Evolutionary conservation across 2,329 filamentous ascomycete species (phyloP).

Genomic region (Lasiodiplodia citricola): DNA sequence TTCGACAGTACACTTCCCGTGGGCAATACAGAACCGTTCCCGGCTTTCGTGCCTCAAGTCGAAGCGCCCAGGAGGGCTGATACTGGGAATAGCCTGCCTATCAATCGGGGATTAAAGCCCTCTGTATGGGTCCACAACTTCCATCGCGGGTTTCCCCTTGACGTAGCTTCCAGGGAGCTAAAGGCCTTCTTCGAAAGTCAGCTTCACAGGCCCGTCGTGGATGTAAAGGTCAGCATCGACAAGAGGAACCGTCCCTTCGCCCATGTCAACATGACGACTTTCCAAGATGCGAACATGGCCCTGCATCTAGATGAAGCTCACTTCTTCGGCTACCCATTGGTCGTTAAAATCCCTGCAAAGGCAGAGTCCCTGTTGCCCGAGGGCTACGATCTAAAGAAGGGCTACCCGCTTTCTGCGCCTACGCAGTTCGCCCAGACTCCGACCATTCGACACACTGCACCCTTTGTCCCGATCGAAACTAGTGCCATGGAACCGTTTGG

Average conservation of each 20-base stretch:
- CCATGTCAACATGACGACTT: neutral
- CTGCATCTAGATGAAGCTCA: neutral
- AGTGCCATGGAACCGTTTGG: neutral
- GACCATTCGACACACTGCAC: neutral
- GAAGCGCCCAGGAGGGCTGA: neutral
- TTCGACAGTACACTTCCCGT: neutral
- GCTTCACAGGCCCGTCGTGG: neutral
- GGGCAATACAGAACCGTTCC: constrained; percentile 10
- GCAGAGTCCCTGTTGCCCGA: neutral
- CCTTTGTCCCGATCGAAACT: neutral
- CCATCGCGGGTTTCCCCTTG: neutral
- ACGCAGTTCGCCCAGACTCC: neutral
- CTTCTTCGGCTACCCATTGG: neutral
- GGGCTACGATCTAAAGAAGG: neutral
- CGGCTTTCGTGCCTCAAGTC: neutral
- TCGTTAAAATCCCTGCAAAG: neutral
- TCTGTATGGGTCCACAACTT: constrained; percentile 15
- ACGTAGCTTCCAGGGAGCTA: neutral
- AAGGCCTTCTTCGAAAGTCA: neutral
- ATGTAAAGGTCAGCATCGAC: neutral
- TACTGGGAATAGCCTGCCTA: neutral
- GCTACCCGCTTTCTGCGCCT: neutral
- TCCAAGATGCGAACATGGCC: neutral
- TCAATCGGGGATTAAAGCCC: neutral
- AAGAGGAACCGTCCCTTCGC: constrained; percentile 2